Base-by-base conservation (phyloP, 306 rosid species). In the Canavalia gladiata region DNA sequence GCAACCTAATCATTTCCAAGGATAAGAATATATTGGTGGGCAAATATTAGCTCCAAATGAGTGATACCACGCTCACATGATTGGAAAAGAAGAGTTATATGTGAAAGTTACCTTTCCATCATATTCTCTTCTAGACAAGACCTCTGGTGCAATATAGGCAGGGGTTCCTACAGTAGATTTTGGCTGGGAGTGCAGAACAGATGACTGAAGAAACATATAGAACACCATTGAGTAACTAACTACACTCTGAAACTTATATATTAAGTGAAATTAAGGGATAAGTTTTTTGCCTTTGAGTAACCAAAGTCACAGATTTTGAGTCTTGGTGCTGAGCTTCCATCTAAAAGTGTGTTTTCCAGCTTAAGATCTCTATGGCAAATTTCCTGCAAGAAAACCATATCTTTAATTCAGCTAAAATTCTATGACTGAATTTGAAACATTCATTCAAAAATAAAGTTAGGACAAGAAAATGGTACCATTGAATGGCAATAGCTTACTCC, bases 81-180 rank as follows among this genome's bases (percentile, higher is more conserved):
- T 47, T 69, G 58, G 29, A 73, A 75, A 73, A 9, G 42, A 49
- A 68, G 41, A 71, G 70, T 31, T 33, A 10, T 67, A 41, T 42
- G 42, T 18, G 25, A 46, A 74, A 65, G 42, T 79, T 83, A 94
- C 98, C 96, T 96, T 93, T 29, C 99, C 99, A 82, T 96, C 98
- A 74, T 96, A 96, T 81, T 87, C 95, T 76, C 84, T 90, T 78
- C 89, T 90, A 75, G 97, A 92, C 59, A 96, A 84, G 72, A 96
- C 94, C 85, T 96, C 99, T 3, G 98, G 99, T 45, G 99, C 99
- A 77, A 96, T 96, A 68, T 96, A 96, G 31, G 99, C 99, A 4
- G 99, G 99, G 75, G 99, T 96, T 85, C 99, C 99, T 50, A 96
- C 99, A 0, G 99, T 93, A 18, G 99, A 96, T 90, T 96, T 96